phyloP scores from a whole-genome alignment of 768 basidiomycete species.

The Boletus sp. region DNA sequence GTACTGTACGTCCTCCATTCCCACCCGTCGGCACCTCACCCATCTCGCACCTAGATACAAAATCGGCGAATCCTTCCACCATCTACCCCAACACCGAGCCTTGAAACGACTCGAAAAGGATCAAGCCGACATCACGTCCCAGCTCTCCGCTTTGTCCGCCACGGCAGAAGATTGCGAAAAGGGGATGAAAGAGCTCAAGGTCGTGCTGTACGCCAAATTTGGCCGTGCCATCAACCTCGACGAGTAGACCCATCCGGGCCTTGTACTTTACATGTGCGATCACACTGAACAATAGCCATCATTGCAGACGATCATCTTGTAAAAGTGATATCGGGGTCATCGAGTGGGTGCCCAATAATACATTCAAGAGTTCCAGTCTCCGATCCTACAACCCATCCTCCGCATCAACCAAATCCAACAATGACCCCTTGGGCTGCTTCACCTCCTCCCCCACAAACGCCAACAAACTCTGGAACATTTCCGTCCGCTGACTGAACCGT shows the following conservation, averaged over 20 bases:
- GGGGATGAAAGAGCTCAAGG: constrained; percentile 79
- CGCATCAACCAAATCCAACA: constrained; percentile 59
- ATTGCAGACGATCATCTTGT: not conserved
- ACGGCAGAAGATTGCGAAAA: constrained; percentile 64
- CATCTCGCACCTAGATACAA: constrained; percentile 76
- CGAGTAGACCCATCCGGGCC: constrained; percentile 39
- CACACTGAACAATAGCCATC: not conserved
- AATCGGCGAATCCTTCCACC: constrained; percentile 86
- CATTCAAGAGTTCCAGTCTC: not conserved
- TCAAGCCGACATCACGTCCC: constrained; percentile 52
- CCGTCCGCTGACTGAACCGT: constrained; percentile 60
- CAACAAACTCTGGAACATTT: constrained; percentile 67
- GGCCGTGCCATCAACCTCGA: constrained; percentile 92
- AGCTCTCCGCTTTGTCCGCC: constrained; percentile 48
- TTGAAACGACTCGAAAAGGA: constrained; percentile 69
- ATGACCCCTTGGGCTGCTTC: constrained; percentile 63
- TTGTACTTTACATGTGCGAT: not conserved
- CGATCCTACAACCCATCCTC: constrained; percentile 25
- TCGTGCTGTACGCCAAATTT: constrained; percentile 84
- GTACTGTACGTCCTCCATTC: constrained; percentile 55
- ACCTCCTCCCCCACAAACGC: constrained; percentile 57
- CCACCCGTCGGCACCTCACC: constrained; percentile 47
- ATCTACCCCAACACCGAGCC: constrained; percentile 68
- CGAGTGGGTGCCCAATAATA: not conserved
- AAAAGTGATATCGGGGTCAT: not conserved